Base-by-base conservation (phyloP, 1,139 yeast genomes). In the Lodderomyces elongisporus region DNA sequence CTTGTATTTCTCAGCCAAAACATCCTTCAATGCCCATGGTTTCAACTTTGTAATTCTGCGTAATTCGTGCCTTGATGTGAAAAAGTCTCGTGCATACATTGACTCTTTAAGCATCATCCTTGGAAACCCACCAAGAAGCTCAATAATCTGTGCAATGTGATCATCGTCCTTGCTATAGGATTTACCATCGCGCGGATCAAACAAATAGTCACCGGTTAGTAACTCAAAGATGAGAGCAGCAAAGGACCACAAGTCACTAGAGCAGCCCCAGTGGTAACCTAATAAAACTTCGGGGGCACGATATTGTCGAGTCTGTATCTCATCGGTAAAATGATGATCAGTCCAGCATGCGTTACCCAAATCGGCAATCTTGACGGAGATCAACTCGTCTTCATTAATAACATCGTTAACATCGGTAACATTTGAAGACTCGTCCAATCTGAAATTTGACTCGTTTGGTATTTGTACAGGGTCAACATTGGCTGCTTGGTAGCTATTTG, bases 1-100 rank as follows among this genome's bases (percentile, higher is more conserved):
- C 43, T 79, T 79, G 54, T 85, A 87, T 60, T 85, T 69, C 42
- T 69, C 74, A 27, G 58, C 52, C 37, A 69, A 54, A 4, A 69
- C 74, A 39, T 66, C 72, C 40, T 65, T 64, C 39, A 69, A 56
- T 1, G 68, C 66, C 75, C 75, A 69, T 3, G 74, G 73, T 46
- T 69, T 69, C 40, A 69, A 56, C 43, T 67, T 66, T 37, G 45
- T 71, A 40, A 83, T 82, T 48, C 80, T 71, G 47, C 77, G 72
- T 37, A 83, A 56, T 31, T 74, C 74, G 37, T 77, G 62, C 50
- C 77, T 64, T 17, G 76, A 59, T 39, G 63, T 66, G 54, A 69
- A 69, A 39, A 65, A 67, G 36, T 69, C 74, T 14, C 70, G 47
- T 2, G 70, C 49, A 43, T 66, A 65, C 41, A 54, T 62, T 31